phyloP scores from a whole-genome alignment of 139 green algal species.

The Micractinium sp. region DNA sequence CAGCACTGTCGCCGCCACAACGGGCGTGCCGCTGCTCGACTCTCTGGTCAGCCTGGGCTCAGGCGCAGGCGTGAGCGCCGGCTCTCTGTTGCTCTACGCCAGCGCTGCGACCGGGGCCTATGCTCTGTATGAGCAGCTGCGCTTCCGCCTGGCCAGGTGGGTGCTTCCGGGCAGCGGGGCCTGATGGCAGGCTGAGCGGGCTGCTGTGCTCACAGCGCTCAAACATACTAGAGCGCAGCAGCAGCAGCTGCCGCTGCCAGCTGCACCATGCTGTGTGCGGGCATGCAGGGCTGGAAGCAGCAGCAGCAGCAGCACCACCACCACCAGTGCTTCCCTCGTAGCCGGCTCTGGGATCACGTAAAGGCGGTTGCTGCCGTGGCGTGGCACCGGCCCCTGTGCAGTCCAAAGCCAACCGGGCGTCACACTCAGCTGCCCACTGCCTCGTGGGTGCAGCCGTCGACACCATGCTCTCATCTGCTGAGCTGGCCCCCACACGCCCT shows the following conservation, averaged over 20 bases:
- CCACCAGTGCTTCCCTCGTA: no score
- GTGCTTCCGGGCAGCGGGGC: background rate
- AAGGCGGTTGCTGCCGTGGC: no score
- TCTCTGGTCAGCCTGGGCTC: background rate
- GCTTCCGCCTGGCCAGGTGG: constrained; percentile 50
- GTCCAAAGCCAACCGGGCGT: no score
- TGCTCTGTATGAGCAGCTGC: constrained; percentile 65
- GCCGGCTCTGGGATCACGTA: no score
- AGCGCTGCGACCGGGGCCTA: constrained; percentile 48
- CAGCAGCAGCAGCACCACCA: background rate
- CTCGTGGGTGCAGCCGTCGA: background rate
- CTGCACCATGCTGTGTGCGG: background rate
- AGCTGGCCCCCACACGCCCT: no score
- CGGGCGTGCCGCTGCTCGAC: constrained; percentile 11
- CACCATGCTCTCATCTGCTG: no score
- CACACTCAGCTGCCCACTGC: no score
- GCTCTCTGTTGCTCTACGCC: constrained; percentile 38
- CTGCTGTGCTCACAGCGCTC: background rate
- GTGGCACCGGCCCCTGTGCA: no score
- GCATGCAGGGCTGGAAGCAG: background rate
- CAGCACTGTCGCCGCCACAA: background rate
- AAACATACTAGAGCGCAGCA: background rate
- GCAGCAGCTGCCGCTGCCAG: no score
- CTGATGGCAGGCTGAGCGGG: background rate
- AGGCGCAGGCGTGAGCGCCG: constrained; percentile 1